phyloP scores from a whole-genome alignment of 75 land plant genomes.

The Pinus taeda region DNA sequence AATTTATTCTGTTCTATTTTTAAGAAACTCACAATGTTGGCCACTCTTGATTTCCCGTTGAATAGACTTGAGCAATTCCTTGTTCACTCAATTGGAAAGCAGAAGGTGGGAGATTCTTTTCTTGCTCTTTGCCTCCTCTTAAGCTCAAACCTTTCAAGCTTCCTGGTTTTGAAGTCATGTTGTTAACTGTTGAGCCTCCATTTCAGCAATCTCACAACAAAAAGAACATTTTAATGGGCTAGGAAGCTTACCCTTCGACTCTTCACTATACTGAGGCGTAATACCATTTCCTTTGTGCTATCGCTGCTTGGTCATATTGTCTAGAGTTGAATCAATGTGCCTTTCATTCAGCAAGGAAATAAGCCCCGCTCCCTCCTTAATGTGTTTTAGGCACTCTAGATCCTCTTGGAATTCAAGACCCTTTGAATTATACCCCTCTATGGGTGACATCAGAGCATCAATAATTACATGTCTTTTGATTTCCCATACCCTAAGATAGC shows the following conservation, averaged over 20 bases:
- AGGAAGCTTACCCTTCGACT: conserved; percentile 12
- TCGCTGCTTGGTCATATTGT: too few species aligned
- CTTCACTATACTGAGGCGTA: neutral
- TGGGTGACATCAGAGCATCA: too few species aligned
- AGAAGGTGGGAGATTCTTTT: conserved; percentile 48
- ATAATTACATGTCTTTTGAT: too few species aligned
- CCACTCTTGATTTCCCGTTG: conserved; percentile 88
- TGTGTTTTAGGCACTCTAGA: too few species aligned
- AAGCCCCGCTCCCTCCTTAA: too few species aligned
- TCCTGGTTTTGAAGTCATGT: conserved; percentile 2
- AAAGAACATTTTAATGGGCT: conserved; percentile 10
- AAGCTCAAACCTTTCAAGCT: neutral
- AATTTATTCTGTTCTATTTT: conserved; percentile 65
- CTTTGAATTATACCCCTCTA: too few species aligned
- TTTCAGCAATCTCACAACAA: conserved; percentile 54
- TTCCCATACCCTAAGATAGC: too few species aligned
- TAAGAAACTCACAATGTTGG: conserved; percentile 72
- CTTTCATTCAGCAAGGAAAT: too few species aligned
- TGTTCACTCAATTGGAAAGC: conserved; percentile 86
- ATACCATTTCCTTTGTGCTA: neutral
- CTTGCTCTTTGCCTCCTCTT: conserved; percentile 18
- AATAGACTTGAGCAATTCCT: conserved; percentile 91
- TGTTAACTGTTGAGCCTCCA: conserved; percentile 16
- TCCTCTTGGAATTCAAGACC: too few species aligned
- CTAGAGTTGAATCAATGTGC: too few species aligned